Evolutionary conservation across 148 eudicot genomes (phyloP).

Genomic region (Linanthus parryae): DNA sequence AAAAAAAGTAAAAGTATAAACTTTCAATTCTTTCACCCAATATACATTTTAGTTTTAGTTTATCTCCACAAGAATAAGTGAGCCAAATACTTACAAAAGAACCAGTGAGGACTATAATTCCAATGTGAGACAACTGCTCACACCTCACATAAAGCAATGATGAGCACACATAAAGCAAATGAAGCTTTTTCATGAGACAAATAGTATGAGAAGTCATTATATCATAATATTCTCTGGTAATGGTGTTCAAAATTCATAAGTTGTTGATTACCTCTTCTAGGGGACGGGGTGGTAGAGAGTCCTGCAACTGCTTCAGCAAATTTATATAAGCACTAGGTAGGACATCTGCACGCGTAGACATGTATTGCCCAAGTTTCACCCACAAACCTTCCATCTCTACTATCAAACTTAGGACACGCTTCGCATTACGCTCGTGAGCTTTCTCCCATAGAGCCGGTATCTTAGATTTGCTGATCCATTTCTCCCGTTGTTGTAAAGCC

Average conservation of each 20-base stretch:
- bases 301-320: slow-evolving; percentile 82
- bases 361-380: slow-evolving; percentile 97
- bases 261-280: slow-evolving; percentile 60
- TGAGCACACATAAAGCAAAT: background rate
- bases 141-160: background rate
- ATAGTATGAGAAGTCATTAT: background rate
- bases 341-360: slow-evolving; percentile 99
- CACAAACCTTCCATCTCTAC: slow-evolving; percentile 93
- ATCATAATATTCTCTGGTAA: background rate
- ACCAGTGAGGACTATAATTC: background rate
- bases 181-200: background rate
- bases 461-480: slow-evolving; percentile 63
- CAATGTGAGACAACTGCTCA: background rate
- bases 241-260: slow-evolving; percentile 5
- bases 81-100: background rate
- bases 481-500: slow-evolving; percentile 87
- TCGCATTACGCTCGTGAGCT: slow-evolving; percentile 96
- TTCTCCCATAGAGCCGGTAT: slow-evolving; percentile 71
- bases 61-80: too few relatives aligned
- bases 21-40: too few relatives aligned
- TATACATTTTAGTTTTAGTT: too few relatives aligned
- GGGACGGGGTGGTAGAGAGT: slow-evolving; percentile 95
- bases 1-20: too few relatives aligned
- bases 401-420: slow-evolving; percentile 68
- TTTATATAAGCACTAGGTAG: slow-evolving; percentile 83